Evolutionary conservation across 371 early-diverging fungal genomes (phyloP).

Genomic region (Mucor ambiguus): DNA sequence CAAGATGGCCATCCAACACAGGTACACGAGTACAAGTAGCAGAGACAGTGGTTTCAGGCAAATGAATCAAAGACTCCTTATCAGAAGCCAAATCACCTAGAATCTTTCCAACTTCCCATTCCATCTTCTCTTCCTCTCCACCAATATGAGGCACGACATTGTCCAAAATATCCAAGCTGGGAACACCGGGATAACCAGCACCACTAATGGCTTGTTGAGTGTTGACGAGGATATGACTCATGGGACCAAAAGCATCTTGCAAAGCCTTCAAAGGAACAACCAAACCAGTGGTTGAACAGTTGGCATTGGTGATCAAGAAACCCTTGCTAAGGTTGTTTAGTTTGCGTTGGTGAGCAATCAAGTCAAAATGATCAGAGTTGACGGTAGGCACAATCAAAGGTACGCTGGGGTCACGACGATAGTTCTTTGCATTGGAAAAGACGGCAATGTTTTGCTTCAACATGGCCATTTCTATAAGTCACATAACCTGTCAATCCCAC

Average conservation of each 20-base stretch:
- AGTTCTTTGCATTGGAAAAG: slow-evolving; percentile 96
- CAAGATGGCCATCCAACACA: slow-evolving; percentile 95
- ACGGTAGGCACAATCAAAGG: slow-evolving; percentile 94
- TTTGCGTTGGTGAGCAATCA: slow-evolving; percentile 78
- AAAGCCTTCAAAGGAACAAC: slow-evolving; percentile 92
- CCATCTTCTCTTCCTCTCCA: slow-evolving; percentile 98
- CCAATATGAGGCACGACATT: slow-evolving; percentile 93
- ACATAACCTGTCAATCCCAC: background rate
- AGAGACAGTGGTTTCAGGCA: slow-evolving; percentile 68
- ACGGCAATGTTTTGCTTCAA: slow-evolving; percentile 82
- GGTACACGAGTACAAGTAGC: slow-evolving; percentile 97
- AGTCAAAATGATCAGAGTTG: slow-evolving; percentile 85
- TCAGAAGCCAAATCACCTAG: slow-evolving; percentile 70
- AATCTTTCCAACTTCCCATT: slow-evolving; percentile 92
- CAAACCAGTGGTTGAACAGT: slow-evolving; percentile 96
- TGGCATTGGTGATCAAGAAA: slow-evolving; percentile 95
- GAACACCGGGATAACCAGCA: slow-evolving; percentile 96
- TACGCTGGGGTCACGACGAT: slow-evolving; percentile 85
- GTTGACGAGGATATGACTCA: slow-evolving; percentile 76
- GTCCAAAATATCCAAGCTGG: slow-evolving; percentile 91
- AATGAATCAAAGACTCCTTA: slow-evolving; percentile 50
- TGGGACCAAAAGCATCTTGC: slow-evolving; percentile 86
- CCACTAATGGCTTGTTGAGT: slow-evolving; percentile 97
- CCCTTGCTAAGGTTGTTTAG: slow-evolving; percentile 72
- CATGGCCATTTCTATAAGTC: slow-evolving; percentile 73